A percentile compares a stretch with the other conserved stretches of the same genome.
Evolutionary conservation across 768 basidiomycete species (phyloP).

Genomic region (Coprinopsis sp.): DNA sequence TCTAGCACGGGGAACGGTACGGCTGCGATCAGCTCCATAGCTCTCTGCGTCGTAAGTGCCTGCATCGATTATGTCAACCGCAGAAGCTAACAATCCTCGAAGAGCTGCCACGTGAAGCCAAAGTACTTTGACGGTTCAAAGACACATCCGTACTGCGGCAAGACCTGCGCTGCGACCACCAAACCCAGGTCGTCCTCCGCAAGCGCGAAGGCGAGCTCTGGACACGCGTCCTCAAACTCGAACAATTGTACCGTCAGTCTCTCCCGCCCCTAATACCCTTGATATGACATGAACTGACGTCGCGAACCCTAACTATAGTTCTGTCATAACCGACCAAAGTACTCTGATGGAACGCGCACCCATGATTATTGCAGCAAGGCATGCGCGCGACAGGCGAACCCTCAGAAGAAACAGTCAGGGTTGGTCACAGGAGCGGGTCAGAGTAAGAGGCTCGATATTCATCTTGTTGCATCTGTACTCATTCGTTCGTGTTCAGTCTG

Average conservation of each 20-base stretch:
- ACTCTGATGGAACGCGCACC: constrained; percentile 49
- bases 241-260: constrained; percentile 49
- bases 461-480: background rate
- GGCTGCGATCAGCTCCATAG: constrained; percentile 24
- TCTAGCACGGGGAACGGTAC: constrained; percentile 19
- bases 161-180: constrained; percentile 49
- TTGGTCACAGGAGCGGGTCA: constrained; percentile 13
- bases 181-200: constrained; percentile 19
- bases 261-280: constrained; percentile 7
- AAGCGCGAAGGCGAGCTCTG: constrained; percentile 20
- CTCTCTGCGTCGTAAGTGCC: constrained; percentile 47
- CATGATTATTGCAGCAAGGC: constrained; percentile 64
- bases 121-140: constrained; percentile 53
- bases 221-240: constrained; percentile 11
- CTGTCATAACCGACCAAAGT: constrained; percentile 57
- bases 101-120: constrained; percentile 54
- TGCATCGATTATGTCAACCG: constrained; percentile 10
- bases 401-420: constrained; percentile 22
- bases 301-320: constrained; percentile 31
- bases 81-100: no score
- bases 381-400: constrained; percentile 47
- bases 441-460: constrained; percentile 14
- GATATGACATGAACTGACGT: constrained; percentile 25
- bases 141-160: constrained; percentile 56
- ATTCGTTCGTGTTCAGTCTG: constrained; percentile 25